Base-by-base conservation (phyloP, 1,284 basidiomycete species). In the Tilletia setariae region DNA sequence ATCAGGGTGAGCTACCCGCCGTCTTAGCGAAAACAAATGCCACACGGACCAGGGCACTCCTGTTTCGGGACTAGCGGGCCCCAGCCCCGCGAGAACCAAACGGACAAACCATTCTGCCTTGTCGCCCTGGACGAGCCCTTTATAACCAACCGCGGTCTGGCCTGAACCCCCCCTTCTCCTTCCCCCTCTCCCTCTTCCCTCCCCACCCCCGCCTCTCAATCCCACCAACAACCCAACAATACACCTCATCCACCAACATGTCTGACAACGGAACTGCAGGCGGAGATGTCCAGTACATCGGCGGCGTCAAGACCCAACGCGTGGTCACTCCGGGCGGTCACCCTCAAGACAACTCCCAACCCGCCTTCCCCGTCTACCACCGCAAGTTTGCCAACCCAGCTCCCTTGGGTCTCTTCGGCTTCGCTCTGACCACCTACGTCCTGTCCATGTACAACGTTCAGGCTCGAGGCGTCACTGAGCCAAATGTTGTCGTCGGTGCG, bases 351-450 rank as follows among this genome's bases (percentile, higher is more conserved):
- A 77, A 72, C 30, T 79, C 81, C 61, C 84, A 84, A 68, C 83
- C 83, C n/a, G 78, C 77, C 11, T 78, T 79, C 53, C 53, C 53
- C 23, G 53, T 59, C 8, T 59, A 59, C 53, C 53, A 59, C 53
- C 53, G 53, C 16, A 59, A 59, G 63, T 83, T 86, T 67, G 86
- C 83, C 70, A 87, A 87, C 82, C 86, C 86, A 0, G 85, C 86
- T 0, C 86, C 86, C 43, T 81, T 87, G 11, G 86, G 86, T 9
- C 77, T 81, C 7, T 74, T 79, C 35, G 76, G 69, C 49, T 80
- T 85, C 47, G 84, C 79, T 15, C 70, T 84, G 4, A 87, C 86
- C n/a, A 87, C 86, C 2, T 86, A 86, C 64, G 78, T 87, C 35
- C 82, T 87, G 13, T 86, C 86, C 42, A 72, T 84, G 67, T 78